These are phyloP conservation scores for Ajuga reptans DNA, from an alignment of 305 asterid species.

Conservation along the genomic window DNA sequence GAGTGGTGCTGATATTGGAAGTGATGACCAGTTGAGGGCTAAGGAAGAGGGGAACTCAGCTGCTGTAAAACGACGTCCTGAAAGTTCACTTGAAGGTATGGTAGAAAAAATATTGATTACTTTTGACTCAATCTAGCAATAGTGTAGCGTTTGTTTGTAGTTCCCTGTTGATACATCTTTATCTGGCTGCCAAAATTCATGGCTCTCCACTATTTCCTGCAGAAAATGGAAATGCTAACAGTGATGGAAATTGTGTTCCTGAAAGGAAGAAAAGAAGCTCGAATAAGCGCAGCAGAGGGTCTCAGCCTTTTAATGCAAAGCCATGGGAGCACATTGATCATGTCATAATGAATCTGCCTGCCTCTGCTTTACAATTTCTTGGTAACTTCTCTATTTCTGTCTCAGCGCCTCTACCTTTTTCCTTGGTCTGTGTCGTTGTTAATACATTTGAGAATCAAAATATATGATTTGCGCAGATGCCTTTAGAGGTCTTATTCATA, in stretches of 20 bases:
- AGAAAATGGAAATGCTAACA: conserved; percentile 35
- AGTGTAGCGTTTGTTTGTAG: neutral
- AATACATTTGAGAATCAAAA: neutral
- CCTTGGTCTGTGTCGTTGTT: neutral
- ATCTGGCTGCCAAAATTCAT: conserved; percentile 16
- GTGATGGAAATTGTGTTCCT: conserved; percentile 26
- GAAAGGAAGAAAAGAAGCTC: conserved; percentile 43
- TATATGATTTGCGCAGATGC: conserved; percentile 46
- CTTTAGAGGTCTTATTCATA: conserved; percentile 49
- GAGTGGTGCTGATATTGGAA: conserved; percentile 21
- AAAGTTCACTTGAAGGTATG: conserved; percentile 48
- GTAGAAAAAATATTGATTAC: neutral
- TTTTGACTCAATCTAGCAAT: neutral
- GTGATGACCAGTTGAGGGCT: conserved; percentile 24
- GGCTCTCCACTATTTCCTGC: conserved; percentile 24
- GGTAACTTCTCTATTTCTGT: conserved; percentile 36
- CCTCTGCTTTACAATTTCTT: conserved; percentile 78
- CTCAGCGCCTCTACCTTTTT: neutral
- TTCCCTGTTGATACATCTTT: conserved; percentile 1
- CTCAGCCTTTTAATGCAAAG: conserved; percentile 40
- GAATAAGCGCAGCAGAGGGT: conserved; percentile 44
- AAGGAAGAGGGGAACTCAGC: conserved; percentile 32
- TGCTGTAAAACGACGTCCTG: conserved; percentile 48
- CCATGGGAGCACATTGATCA: conserved; percentile 97
- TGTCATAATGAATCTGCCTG: conserved; percentile 88